phyloP scores from a whole-genome alignment of 202 grass and related monocot species.

The Panicum virgatum region DNA sequence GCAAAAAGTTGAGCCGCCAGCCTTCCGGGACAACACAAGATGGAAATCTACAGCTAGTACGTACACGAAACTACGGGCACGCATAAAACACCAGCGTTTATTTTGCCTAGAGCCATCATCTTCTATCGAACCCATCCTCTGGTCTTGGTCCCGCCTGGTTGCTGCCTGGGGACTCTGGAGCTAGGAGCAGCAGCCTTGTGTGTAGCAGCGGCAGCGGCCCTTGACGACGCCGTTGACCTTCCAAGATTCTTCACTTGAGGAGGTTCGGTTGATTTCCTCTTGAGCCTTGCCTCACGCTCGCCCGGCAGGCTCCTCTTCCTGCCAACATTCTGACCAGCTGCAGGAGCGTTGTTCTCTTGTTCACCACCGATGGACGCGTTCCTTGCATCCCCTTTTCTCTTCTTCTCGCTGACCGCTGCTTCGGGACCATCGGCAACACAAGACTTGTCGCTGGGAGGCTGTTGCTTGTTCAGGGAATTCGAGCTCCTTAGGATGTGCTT shows the following conservation, averaged over 20 bases:
- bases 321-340: not conserved
- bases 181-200: constrained; percentile 32
- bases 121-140: constrained; percentile 74
- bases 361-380: constrained; percentile 44
- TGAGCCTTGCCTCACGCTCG: constrained; percentile 43
- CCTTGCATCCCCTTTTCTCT: constrained; percentile 60
- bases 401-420: constrained; percentile 50
- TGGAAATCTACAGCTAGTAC: not conserved
- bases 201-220: constrained; percentile 15
- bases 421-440: constrained; percentile 32
- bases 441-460: constrained; percentile 25
- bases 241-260: constrained; percentile 39
- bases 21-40: not conserved
- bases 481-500: constrained; percentile 56
- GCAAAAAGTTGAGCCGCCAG: constrained; percentile 43
- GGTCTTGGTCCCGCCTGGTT: constrained; percentile 46
- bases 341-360: constrained; percentile 54
- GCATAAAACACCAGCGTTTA: too few species aligned
- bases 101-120: not conserved
- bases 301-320: constrained; percentile 60
- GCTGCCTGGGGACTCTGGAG: constrained; percentile 51
- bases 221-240: constrained; percentile 43
- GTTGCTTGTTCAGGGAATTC: constrained; percentile 53
- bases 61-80: not conserved
- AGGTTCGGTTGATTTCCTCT: constrained; percentile 57